A percentile compares a stretch with the other conserved stretches of the same genome.
phyloP scores from a whole-genome alignment of 2,329 filamentous ascomycete genomes.

The Laburnicola sp. region DNA sequence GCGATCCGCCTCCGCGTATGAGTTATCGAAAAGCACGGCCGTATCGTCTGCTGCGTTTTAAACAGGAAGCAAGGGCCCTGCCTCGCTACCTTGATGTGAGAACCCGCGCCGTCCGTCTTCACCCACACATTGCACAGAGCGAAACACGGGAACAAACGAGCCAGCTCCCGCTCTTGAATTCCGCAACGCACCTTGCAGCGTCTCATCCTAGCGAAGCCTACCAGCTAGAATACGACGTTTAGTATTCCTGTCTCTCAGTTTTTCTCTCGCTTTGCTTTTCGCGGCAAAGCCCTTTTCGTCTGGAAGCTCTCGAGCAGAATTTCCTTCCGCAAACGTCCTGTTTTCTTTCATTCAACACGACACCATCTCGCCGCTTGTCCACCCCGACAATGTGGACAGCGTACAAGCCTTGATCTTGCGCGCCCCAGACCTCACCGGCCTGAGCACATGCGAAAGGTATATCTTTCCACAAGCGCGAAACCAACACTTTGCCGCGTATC shows the following conservation, averaged over 20 bases:
- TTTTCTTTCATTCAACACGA: conserved; percentile 29
- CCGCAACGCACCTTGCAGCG: conserved; percentile 36
- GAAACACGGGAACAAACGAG: conserved; percentile 26
- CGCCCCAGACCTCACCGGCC: conserved; percentile 23
- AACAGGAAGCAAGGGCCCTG: conserved; percentile 42
- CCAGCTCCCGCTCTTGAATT: conserved; percentile 34
- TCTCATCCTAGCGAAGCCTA: conserved; percentile 23
- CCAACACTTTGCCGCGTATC: conserved; percentile 23
- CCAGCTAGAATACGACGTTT: conserved; percentile 33
- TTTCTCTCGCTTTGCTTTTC: conserved; percentile 42
- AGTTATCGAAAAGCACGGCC: conserved; percentile 30
- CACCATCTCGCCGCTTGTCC: conserved; percentile 33
- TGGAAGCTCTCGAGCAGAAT: conserved; percentile 33
- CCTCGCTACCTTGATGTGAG: conserved; percentile 19
- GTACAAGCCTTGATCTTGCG: conserved; percentile 34
- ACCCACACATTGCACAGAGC: conserved; percentile 23
- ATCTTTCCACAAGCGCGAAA: conserved; percentile 29
- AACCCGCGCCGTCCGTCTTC: conserved; percentile 12
- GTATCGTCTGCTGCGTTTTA: conserved; percentile 30
- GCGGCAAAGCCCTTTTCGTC: conserved; percentile 29
- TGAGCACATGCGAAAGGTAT: conserved; percentile 42
- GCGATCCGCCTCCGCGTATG: conserved; percentile 30
- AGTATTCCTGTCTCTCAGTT: conserved; percentile 36
- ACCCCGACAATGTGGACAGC: conserved; percentile 36
- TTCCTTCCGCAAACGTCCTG: conserved; percentile 39